A percentile compares a stretch with the other conserved stretches of the same genome.
Conservation (phyloP, 176 grass and related monocot genomes). For the Oryza australiensis region DNA sequence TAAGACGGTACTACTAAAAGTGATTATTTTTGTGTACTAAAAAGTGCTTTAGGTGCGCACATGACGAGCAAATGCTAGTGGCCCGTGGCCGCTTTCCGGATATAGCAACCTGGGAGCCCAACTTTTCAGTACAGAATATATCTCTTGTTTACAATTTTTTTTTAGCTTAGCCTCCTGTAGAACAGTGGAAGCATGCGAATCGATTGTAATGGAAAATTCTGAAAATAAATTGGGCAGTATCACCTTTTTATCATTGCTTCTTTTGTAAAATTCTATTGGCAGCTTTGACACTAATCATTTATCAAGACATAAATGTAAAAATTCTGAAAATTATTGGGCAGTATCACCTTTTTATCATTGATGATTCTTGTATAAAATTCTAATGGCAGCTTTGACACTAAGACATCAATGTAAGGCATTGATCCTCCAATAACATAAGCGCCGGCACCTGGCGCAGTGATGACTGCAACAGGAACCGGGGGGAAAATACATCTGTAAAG, state of each 20-base stretch:
- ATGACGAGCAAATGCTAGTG: slow-evolving; percentile 46
- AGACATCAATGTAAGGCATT: neutral
- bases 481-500: slow-evolving; percentile 19
- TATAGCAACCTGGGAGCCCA: slow-evolving; percentile 23
- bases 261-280: neutral
- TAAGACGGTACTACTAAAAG: neutral
- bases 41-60: slow-evolving; percentile 50
- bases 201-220: neutral
- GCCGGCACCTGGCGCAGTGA: slow-evolving; percentile 29
- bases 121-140: neutral
- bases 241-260: neutral
- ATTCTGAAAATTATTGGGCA: no score
- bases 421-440: slow-evolving; percentile 7
- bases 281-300: neutral
- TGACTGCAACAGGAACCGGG: neutral
- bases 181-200: neutral
- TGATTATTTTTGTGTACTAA: slow-evolving; percentile 1
- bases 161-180: neutral
- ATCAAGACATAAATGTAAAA: no score
- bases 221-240: neutral
- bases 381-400: no score
- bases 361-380: no score
- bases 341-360: no score
- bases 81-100: slow-evolving; percentile 32
- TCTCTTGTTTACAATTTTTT: neutral